These are phyloP conservation scores for Fonsecaea pedrosoi DNA, from an alignment of 2,329 filamentous ascomycete species.

Conservation along the genomic window DNA sequence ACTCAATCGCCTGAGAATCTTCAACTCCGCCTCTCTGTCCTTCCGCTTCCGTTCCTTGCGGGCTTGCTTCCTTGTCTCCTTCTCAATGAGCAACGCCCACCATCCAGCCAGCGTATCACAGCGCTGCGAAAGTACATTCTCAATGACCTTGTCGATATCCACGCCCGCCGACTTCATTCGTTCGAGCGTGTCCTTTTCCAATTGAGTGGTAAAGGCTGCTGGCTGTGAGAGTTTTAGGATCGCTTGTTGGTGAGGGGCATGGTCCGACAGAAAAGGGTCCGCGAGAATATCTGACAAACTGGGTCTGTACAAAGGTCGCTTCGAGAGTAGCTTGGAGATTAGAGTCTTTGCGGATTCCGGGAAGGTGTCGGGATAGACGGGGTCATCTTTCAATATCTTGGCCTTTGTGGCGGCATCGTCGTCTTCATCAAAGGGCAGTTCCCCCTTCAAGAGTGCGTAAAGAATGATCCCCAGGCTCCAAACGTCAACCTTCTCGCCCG, in stretches of 20 bases:
- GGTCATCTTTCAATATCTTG: conserved; percentile 84
- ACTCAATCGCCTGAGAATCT: conserved; percentile 80
- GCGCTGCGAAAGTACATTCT: conserved; percentile 86
- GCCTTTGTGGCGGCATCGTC: conserved; percentile 85
- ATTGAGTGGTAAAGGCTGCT: conserved; percentile 78
- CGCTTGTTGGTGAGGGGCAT: conserved; percentile 85
- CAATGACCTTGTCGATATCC: conserved; percentile 91
- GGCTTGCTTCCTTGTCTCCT: conserved; percentile 85
- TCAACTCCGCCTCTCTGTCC: conserved; percentile 81
- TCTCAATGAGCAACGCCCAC: conserved; percentile 95
- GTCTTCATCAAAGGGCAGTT: conserved; percentile 90
- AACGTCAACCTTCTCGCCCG: conserved; percentile 95
- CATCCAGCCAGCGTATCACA: conserved; percentile 92
- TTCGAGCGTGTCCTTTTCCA: conserved; percentile 90
- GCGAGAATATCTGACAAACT: conserved; percentile 82
- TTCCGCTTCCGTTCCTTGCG: conserved; percentile 81
- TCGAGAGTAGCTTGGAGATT: conserved; percentile 82
- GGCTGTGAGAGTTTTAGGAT: conserved; percentile 83
- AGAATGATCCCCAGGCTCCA: conserved; percentile 96
- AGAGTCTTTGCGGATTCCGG: conserved; percentile 78
- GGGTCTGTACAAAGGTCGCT: conserved; percentile 83
- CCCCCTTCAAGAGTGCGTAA: conserved; percentile 79
- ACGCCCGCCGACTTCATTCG: conserved; percentile 94
- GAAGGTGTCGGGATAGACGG: conserved; percentile 81
- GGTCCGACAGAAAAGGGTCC: conserved; percentile 84